phyloP scores from a whole-genome alignment of 2,329 filamentous ascomycete genomes.

The Colletotrichum sp. region DNA sequence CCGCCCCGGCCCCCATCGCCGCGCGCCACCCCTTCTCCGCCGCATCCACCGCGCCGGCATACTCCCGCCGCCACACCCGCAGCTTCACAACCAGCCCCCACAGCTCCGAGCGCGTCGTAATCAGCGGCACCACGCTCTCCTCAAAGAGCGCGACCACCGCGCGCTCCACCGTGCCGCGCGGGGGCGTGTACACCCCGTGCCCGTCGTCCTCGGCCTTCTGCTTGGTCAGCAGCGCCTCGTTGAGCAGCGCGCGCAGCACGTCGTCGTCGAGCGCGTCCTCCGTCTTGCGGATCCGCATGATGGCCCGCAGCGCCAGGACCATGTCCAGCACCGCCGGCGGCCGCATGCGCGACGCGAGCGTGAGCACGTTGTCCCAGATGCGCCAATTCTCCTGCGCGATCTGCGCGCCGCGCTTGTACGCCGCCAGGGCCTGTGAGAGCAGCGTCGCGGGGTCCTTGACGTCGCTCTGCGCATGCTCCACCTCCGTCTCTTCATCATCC shows the following conservation, averaged over 20 bases:
- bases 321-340: constrained; percentile 80
- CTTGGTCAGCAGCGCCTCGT: constrained; percentile 65
- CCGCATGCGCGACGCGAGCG: constrained; percentile 77
- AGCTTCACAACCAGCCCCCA: constrained; percentile 79
- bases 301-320: constrained; percentile 72
- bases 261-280: constrained; percentile 81
- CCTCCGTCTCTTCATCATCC: constrained; percentile 23
- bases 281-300: constrained; percentile 78
- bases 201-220: constrained; percentile 36
- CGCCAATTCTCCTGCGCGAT: constrained; percentile 86
- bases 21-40: too few species aligned
- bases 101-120: constrained; percentile 78
- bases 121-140: constrained; percentile 76
- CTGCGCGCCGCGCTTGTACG: constrained; percentile 85
- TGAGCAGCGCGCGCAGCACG: constrained; percentile 74
- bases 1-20: too few species aligned
- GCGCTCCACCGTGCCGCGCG: constrained; percentile 64
- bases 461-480: constrained; percentile 1
- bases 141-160: constrained; percentile 78
- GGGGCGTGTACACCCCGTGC: constrained; percentile 40
- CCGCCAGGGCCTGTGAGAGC: constrained; percentile 76
- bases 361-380: constrained; percentile 97
- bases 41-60: too few species aligned
- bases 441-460: constrained; percentile 61
- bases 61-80: too few species aligned